Base-by-base conservation (phyloP, 2,329 filamentous ascomycete species). In the Neonectria coccinea region DNA sequence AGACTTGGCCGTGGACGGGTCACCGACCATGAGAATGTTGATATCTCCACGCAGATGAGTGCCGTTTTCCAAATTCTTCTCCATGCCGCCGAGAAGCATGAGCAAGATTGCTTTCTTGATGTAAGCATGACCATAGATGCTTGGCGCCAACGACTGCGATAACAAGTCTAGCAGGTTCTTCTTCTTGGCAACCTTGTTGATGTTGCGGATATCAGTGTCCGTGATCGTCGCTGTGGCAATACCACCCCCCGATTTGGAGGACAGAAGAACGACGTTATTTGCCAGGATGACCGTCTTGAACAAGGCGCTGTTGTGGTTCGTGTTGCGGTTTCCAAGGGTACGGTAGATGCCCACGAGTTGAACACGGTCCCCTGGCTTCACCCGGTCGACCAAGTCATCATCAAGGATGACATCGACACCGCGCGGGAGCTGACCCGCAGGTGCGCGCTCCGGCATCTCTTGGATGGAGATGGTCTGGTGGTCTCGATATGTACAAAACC, bases 21-120 rank as follows among this genome's bases (percentile, higher is more conserved):
- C 96, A 81, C 96, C 96, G 47, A 99, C 95, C 96, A 99, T 98
- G 55, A 99, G 86, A 70, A 99, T 97, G 78, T 99, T 99, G 82
- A 99, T 98, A 76, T 99, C 96, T 83, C 96, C 96, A 86, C 96
- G 91, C 77, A 99, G 82, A 87, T 99, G 96, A 1, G 96, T 98
- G 63, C 96, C 96, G 73, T 99, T 99, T 68, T 98, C 96, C 61
- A 99, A 81, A 75, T 99, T 99, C 85, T 99, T 99, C 84, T 99
- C 96, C 86, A 97, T 94, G 63, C 96, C 96, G 75, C 96, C 92
- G 14, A 99, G 84, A 29, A 99, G 86, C 92, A 98, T 97, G 53
- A 99, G 88, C 33, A 99, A 82, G 69, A 99, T 97, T 0, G 96
- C 96, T 80, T 97, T 97, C 81, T 99, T 99, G 82, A 99, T 97